These are phyloP conservation scores for Lactifluus subvellereus DNA, from an alignment of 768 basidiomycete genomes.

Conservation along the genomic window DNA sequence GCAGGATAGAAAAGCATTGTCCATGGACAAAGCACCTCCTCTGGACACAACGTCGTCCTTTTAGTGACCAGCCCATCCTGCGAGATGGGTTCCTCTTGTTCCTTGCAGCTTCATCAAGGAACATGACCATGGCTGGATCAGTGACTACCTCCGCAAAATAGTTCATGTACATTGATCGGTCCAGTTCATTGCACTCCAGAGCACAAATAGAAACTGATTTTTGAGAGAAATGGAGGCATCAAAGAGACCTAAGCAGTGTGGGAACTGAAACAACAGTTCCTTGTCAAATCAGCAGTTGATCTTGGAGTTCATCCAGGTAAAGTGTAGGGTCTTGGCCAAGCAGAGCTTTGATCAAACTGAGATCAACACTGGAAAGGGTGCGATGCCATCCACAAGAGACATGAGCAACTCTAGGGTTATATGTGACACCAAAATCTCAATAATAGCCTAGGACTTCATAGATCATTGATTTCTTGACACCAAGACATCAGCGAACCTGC, in stretches of 20 bases:
- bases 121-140: slow-evolving; percentile 13
- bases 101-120: slow-evolving; percentile 18
- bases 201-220: slow-evolving; percentile 29
- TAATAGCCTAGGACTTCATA: slow-evolving; percentile 25
- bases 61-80: slow-evolving; percentile 12
- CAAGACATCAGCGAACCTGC: too few species aligned
- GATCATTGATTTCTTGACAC: slow-evolving; percentile 2
- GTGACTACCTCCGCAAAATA: slow-evolving; percentile 20
- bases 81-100: neutral
- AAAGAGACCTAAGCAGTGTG: slow-evolving; percentile 29
- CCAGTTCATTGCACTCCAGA: slow-evolving; percentile 30
- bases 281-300: slow-evolving; percentile 23
- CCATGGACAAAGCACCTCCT: slow-evolving; percentile 16
- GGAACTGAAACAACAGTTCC: slow-evolving; percentile 30
- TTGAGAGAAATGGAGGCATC: slow-evolving; percentile 23
- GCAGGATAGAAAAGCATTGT: slow-evolving; percentile 22
- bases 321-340: slow-evolving; percentile 28
- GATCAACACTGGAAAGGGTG: slow-evolving; percentile 24
- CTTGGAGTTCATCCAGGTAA: slow-evolving; percentile 35
- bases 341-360: slow-evolving; percentile 26
- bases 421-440: slow-evolving; percentile 18
- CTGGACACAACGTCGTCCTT: slow-evolving; percentile 17
- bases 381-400: slow-evolving; percentile 22
- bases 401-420: slow-evolving; percentile 19
- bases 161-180: slow-evolving; percentile 24